Base-by-base conservation (phyloP, 2,329 filamentous ascomycete genomes). In the Beauveria caledonica region DNA sequence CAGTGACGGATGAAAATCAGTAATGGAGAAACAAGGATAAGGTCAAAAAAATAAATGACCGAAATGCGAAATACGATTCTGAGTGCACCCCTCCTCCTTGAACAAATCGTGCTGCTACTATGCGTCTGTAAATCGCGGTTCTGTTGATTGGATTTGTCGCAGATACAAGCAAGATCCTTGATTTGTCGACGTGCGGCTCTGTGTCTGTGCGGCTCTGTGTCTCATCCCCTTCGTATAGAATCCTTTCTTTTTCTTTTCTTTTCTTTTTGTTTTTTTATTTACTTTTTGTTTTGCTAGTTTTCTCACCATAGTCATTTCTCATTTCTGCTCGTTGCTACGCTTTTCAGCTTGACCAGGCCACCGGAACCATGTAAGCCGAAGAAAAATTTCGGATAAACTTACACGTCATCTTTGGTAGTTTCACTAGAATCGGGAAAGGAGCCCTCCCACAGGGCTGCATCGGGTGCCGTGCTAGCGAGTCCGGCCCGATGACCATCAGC, bases 371-470 rank as follows among this genome's bases (percentile, higher is more conserved):
- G 33, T 36, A 36, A 15, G 23, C 44, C 15, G 13, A 23, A 11
- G 1, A 45, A 13, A 45, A 42, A 25, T 25, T 11, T 7, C 21
- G 19, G 13, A 23, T 36, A 23, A 23, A 15, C 5, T 7, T 15
- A 23, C 44, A 13, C 10, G 11, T 23, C 44, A 23, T 45, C n/a
- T 23, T 13, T 15, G n/a, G 2, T 36, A 15, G 33, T 15, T 6
- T 36, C 5, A 27, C 8, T 27, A 50, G 33, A 27, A 58, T 49
- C 29, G 19, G 21, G 6, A 23, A 23, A 11, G 15, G 13, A 50
- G 23, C 42, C 45, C 33, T 36, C 36, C 39, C 36, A n/a, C 56
- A 58, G 56, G 46, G 56, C 56, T 58, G 56, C 46, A 51, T 58
- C 33, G 23, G 21, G 45, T 48, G 21, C 29, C 17, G 45, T 36